These are phyloP conservation scores for Cylindrotheca closterium DNA, from an alignment of 108 stramenopile genomes.

Conservation along the genomic window DNA sequence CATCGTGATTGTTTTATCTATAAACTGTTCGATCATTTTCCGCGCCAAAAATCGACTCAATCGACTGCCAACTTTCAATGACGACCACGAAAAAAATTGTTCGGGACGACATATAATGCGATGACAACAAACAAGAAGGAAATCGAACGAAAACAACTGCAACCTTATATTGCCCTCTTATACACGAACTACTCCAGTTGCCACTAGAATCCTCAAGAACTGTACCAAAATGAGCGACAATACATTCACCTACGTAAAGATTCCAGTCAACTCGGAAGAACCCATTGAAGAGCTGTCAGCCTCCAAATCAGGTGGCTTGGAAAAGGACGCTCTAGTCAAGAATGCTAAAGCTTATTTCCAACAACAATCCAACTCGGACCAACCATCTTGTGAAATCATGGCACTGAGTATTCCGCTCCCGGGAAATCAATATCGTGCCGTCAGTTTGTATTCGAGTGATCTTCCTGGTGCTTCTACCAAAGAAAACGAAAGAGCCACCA, in stretches of 20 bases:
- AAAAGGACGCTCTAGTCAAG: constrained; percentile 53
- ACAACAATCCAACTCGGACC: constrained; percentile 5
- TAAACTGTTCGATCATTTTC: too few relatives aligned
- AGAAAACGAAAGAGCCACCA: constrained; percentile 52
- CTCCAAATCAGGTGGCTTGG: constrained; percentile 61
- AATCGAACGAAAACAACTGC: too few relatives aligned
- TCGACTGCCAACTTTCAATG: too few relatives aligned
- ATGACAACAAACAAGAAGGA: too few relatives aligned
- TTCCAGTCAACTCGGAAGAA: constrained; percentile 2
- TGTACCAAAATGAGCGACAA: too few relatives aligned
- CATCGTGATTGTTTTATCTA: too few relatives aligned
- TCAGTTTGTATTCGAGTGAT: constrained; percentile 6
- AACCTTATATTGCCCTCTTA: too few relatives aligned
- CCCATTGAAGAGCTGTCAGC: constrained; percentile 2
- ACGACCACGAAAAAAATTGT: too few relatives aligned
- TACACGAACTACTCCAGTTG: too few relatives aligned
- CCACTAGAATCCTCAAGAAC: too few relatives aligned
- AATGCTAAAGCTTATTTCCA: constrained; percentile 68
- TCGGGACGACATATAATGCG: too few relatives aligned
- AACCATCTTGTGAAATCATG: constrained; percentile 5
- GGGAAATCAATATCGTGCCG: constrained; percentile 3
- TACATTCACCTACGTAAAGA: constrained; percentile 9
- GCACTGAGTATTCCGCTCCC: constrained; percentile 8
- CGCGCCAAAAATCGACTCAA: too few relatives aligned
- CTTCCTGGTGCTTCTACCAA: background rate